Percentiles rank a stretch among this genome's conserved stretches.
Evolutionary conservation across 164 flowering plant species (phyloP).

Genomic region (Santalum album): DNA sequence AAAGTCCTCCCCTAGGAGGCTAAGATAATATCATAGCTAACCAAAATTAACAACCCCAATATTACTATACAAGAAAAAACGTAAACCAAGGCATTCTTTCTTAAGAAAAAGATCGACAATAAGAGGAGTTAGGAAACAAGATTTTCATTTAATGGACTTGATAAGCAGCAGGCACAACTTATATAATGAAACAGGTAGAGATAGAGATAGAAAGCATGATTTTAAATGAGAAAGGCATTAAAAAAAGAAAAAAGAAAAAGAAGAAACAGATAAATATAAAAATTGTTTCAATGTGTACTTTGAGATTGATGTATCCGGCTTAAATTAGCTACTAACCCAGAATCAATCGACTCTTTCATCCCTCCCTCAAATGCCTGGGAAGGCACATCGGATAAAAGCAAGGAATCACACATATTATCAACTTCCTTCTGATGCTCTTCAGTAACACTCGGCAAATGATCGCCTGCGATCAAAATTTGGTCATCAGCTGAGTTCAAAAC

Average conservation of each 20-base stretch:
- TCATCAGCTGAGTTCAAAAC: background rate
- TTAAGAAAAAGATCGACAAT: slow-evolving; percentile 1
- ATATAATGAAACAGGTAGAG: background rate
- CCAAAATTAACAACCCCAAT: too few species aligned
- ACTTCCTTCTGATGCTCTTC: slow-evolving; percentile 11
- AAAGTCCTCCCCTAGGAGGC: too few species aligned
- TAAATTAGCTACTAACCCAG: slow-evolving; percentile 54
- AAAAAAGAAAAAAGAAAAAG: slow-evolving; percentile 5
- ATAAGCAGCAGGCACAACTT: background rate
- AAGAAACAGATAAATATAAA: too few species aligned
- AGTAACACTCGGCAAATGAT: background rate
- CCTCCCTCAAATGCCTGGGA: slow-evolving; percentile 38
- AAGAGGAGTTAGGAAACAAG: background rate
- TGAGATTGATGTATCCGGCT: slow-evolving; percentile 90
- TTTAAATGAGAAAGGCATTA: background rate
- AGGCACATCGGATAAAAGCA: slow-evolving; percentile 25
- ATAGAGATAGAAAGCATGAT: background rate
- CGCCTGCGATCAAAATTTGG: background rate
- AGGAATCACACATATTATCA: slow-evolving; percentile 17
- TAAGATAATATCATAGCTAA: too few species aligned
- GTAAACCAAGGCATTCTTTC: background rate
- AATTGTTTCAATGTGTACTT: slow-evolving; percentile 94
- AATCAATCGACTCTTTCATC: slow-evolving; percentile 52
- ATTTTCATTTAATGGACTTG: background rate
- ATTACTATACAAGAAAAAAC: too few species aligned